Conservation (phyloP, 257 asterid species). For the Solanum medicagineum region DNA sequence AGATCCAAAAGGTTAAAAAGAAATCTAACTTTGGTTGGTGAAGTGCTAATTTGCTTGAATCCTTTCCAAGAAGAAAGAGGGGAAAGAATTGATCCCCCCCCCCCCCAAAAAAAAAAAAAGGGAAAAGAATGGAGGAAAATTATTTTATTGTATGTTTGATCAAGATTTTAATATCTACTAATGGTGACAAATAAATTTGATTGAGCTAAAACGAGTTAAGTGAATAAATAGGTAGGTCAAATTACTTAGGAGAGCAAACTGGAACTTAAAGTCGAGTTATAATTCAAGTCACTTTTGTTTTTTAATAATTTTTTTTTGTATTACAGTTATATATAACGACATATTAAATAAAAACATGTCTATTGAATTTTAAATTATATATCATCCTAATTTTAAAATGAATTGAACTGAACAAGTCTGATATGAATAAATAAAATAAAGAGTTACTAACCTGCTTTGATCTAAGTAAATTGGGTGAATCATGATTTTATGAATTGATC, state of each 20-base stretch:
- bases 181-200: not conserved
- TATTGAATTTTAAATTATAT: too few relatives aligned
- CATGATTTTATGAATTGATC: too few relatives aligned
- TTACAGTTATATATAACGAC: too few relatives aligned
- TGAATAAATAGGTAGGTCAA: not conserved
- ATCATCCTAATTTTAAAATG: not conserved
- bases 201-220: not conserved
- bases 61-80: not conserved
- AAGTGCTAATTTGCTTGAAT: not conserved
- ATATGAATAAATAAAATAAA: too few relatives aligned
- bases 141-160: too few relatives aligned
- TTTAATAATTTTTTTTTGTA: too few relatives aligned
- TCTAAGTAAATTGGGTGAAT: not conserved
- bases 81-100: not conserved
- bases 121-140: not conserved
- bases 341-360: too few relatives aligned
- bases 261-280: rapidly evolving
- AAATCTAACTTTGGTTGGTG: not conserved
- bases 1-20: not conserved
- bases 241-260: too few relatives aligned
- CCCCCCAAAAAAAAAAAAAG: too few relatives aligned
- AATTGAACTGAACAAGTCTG: rapidly evolving
- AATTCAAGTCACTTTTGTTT: too few relatives aligned
- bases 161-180: too few relatives aligned
- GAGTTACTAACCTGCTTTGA: too few relatives aligned